These are phyloP conservation scores for Passalora sequoiae DNA, from an alignment of 2,329 filamentous ascomycete species.

Conservation along the genomic window DNA sequence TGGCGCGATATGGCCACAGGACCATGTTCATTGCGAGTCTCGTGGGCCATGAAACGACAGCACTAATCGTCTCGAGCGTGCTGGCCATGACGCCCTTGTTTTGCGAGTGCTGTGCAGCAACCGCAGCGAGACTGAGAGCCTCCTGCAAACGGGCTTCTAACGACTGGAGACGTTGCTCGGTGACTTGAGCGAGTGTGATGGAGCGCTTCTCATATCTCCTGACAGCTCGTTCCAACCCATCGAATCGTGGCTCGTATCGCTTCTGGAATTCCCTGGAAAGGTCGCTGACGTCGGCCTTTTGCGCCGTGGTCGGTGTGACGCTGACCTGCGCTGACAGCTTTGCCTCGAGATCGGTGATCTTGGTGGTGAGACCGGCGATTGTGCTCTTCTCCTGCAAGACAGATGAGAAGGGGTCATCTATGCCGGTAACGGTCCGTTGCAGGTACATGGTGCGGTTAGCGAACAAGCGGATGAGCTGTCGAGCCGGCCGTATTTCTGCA, in stretches of 20 bases:
- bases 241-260: slow-evolving; percentile 74
- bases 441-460: slow-evolving; percentile 74
- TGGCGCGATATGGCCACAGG: slow-evolving; percentile 4
- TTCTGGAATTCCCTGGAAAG: slow-evolving; percentile 51
- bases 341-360: slow-evolving; percentile 31
- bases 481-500: slow-evolving; percentile 76
- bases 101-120: slow-evolving; percentile 52
- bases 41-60: slow-evolving; percentile 15
- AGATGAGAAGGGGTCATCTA: slow-evolving; percentile 23
- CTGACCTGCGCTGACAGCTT: slow-evolving; percentile 26
- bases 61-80: slow-evolving; percentile 17
- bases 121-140: slow-evolving; percentile 73
- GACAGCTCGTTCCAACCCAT: slow-evolving; percentile 81
- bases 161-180: slow-evolving; percentile 66
- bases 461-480: slow-evolving; percentile 75
- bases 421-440: slow-evolving; percentile 60
- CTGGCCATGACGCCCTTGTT: slow-evolving; percentile 22
- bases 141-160: slow-evolving; percentile 70
- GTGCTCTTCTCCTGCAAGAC: slow-evolving; percentile 33
- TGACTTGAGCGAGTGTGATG: slow-evolving; percentile 67
- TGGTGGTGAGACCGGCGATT: slow-evolving; percentile 24
- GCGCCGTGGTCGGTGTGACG: slow-evolving; percentile 24
- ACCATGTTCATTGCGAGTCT: slow-evolving; percentile 9
- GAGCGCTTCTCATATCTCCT: slow-evolving; percentile 87
- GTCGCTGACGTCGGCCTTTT: slow-evolving; percentile 31